Percentiles rank a stretch among this genome's conserved stretches.
Conservation (phyloP, 2,329 filamentous ascomycete species). For the Salinomyces thailandicus region DNA sequence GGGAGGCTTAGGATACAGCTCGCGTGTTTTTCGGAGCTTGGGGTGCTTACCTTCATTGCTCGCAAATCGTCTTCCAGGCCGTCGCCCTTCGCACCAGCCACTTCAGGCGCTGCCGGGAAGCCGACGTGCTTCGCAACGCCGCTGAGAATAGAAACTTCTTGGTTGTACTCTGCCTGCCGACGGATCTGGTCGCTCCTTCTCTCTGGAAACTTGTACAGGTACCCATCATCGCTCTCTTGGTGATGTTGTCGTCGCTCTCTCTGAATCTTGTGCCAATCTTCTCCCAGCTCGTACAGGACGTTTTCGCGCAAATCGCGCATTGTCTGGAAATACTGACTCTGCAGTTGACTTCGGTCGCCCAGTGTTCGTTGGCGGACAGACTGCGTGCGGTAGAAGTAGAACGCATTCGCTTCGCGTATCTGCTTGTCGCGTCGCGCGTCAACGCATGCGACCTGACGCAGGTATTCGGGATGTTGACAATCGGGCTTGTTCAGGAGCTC, state of each 20-base stretch:
- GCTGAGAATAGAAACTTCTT: constrained; percentile 81
- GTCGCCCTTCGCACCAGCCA: constrained; percentile 57
- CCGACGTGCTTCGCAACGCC: constrained; percentile 91
- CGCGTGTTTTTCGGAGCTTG: neutral
- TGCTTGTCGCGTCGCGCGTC: constrained; percentile 74
- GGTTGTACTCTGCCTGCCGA: constrained; percentile 86
- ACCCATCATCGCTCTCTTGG: constrained; percentile 70
- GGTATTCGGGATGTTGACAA: constrained; percentile 75
- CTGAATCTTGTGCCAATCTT: constrained; percentile 88
- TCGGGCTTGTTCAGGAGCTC: constrained; percentile 48
- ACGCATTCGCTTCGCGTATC: constrained; percentile 61
- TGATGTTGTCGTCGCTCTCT: constrained; percentile 71
- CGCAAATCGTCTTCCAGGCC: constrained; percentile 82
- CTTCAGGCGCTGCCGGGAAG: constrained; percentile 86
- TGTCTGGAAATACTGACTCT: constrained; percentile 82
- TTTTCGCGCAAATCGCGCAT: constrained; percentile 73
- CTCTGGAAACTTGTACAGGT: constrained; percentile 68
- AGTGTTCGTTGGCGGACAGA: constrained; percentile 65
- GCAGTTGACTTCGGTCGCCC: constrained; percentile 73
- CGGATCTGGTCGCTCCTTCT: constrained; percentile 66
- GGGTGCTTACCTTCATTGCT: constrained; percentile 61
- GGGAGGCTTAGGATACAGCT: neutral
- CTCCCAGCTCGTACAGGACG: constrained; percentile 68
- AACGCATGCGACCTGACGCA: constrained; percentile 81
- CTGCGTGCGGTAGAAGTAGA: constrained; percentile 63